Evolutionary conservation across 352 stramenopile species (phyloP).

Genomic region (Globisporangium apiculatum): DNA sequence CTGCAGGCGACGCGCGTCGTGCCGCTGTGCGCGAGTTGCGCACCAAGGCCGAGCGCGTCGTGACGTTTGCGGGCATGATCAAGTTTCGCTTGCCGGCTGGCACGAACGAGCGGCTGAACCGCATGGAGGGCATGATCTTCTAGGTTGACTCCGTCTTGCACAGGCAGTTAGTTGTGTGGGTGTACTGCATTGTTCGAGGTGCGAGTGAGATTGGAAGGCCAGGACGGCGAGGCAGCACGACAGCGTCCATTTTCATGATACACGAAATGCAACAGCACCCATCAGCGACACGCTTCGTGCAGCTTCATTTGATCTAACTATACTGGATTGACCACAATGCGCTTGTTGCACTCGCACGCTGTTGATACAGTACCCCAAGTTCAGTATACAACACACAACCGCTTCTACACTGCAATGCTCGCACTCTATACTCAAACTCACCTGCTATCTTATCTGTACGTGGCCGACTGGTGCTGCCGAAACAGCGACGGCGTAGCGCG

Average conservation of each 20-base stretch:
- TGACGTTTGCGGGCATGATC: conserved; percentile 86
- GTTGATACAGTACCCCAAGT: too few relatives aligned
- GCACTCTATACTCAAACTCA: not conserved
- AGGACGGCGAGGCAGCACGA: not conserved
- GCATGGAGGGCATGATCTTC: conserved; percentile 87
- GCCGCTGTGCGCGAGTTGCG: conserved; percentile 40
- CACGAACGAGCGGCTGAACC: conserved; percentile 79
- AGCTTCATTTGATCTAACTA: too few relatives aligned
- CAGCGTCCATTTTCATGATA: too few relatives aligned
- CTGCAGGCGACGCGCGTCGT: conserved; percentile 47
- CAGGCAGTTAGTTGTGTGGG: not conserved
- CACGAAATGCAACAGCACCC: too few relatives aligned
- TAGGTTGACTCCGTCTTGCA: conserved; percentile 14
- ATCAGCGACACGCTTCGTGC: too few relatives aligned
- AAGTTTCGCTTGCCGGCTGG: conserved; percentile 79
- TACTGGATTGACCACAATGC: not conserved
- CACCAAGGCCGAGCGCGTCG: conserved; percentile 71
- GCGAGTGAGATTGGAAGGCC: not conserved
- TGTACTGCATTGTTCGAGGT: too few relatives aligned
- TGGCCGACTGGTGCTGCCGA: conserved; percentile 28
- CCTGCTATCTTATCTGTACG: conserved; percentile 18
- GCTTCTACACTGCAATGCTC: not conserved
- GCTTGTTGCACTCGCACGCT: not conserved
- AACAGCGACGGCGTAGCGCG: conserved; percentile 32
- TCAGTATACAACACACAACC: too few relatives aligned